phyloP scores from a whole-genome alignment of 2,329 filamentous ascomycete genomes.

The Calonectria pteridis region DNA sequence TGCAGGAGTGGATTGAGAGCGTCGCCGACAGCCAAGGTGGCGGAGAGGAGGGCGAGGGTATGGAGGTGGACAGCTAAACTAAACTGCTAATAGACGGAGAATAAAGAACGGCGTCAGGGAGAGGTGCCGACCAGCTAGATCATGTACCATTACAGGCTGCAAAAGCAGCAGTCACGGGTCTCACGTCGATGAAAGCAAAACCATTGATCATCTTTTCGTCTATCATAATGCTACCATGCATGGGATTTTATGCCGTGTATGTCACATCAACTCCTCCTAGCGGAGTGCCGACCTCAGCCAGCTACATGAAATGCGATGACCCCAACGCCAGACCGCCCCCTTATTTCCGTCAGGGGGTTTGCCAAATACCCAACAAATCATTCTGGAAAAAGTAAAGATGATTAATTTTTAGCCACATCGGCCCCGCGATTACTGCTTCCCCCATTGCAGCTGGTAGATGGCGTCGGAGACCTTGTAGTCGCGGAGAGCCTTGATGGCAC shows the following conservation, averaged over 20 bases:
- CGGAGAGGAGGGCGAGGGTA: constrained; percentile 53
- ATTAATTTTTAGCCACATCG: neutral
- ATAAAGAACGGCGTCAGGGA: constrained; percentile 38
- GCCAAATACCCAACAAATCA: constrained; percentile 16
- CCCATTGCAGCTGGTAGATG: constrained; percentile 87
- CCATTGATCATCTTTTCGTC: constrained; percentile 38
- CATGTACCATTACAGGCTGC: constrained; percentile 53
- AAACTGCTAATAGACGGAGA: constrained; percentile 34
- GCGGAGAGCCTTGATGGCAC: constrained; percentile 77
- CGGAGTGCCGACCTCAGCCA: constrained; percentile 22
- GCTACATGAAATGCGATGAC: constrained; percentile 22
- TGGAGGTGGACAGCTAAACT: constrained; percentile 54
- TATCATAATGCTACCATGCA: constrained; percentile 30
- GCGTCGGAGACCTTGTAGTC: constrained; percentile 82
- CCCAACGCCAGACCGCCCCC: constrained; percentile 34
- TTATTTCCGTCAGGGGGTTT: constrained; percentile 9
- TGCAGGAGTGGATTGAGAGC: constrained; percentile 87
- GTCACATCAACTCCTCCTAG: constrained; percentile 27
- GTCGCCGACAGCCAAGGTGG: constrained; percentile 66
- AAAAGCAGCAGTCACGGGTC: constrained; percentile 45
- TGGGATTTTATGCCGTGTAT: constrained; percentile 32
- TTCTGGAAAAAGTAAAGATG: neutral
- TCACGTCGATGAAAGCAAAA: constrained; percentile 30
- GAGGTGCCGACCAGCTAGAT: constrained; percentile 46
- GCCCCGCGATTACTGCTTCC: constrained; percentile 64